phyloP scores from a whole-genome alignment of 2,329 filamentous ascomycete genomes.

The Exophiala sideris region DNA sequence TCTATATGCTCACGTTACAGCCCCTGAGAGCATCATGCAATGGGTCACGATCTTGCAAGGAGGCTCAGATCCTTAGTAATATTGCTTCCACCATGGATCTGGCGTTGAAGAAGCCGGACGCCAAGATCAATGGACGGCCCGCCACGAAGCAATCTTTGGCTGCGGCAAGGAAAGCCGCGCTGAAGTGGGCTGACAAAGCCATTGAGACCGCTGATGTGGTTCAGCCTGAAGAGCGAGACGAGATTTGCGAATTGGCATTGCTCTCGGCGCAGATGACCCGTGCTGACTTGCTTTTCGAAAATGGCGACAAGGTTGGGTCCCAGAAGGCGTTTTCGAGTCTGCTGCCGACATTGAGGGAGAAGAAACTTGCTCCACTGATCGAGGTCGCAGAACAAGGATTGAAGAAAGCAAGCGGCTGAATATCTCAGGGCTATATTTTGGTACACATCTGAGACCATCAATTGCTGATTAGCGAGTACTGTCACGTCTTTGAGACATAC shows the following conservation, averaged over 20 bases:
- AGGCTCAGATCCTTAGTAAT: constrained; percentile 28
- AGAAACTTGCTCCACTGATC: constrained; percentile 20
- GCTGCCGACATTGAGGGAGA: constrained; percentile 24
- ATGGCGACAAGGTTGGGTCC: constrained; percentile 23
- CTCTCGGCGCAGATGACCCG: constrained; percentile 26
- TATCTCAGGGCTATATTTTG: too few relatives aligned
- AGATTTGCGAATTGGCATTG: constrained; percentile 24
- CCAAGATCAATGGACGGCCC: constrained; percentile 28
- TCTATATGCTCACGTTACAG: constrained; percentile 28
- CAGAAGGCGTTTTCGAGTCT: constrained; percentile 22
- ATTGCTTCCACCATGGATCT: constrained; percentile 27
- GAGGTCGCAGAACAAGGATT: constrained; percentile 24
- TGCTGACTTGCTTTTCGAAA: constrained; percentile 24
- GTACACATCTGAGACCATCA: too few relatives aligned
- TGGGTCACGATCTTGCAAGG: constrained; percentile 26
- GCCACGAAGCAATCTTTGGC: constrained; percentile 21
- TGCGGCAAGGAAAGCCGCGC: constrained; percentile 20
- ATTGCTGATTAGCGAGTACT: too few relatives aligned
- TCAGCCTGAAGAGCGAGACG: constrained; percentile 23
- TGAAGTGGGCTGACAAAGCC: constrained; percentile 28
- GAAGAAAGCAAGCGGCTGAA: constrained; percentile 14
- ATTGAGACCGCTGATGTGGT: constrained; percentile 25
- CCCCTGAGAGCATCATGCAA: constrained; percentile 26
- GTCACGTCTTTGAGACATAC: too few relatives aligned
- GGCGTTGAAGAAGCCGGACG: constrained; percentile 27